Evolutionary conservation across 768 basidiomycete genomes (phyloP).

Genomic region (Hysterangium stoloniferum): DNA sequence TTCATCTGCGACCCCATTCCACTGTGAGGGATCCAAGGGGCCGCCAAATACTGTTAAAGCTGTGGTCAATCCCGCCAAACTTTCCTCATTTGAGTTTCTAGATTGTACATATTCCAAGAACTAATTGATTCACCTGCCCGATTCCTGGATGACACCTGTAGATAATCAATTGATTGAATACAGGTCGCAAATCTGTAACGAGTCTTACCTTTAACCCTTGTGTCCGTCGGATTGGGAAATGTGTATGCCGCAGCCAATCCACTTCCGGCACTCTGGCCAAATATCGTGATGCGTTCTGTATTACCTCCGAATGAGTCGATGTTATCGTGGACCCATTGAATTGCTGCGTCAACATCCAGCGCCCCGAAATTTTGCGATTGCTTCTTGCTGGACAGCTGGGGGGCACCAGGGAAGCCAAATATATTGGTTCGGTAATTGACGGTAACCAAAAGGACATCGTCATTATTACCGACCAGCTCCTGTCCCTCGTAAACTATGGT

Average conservation of each 20-base stretch:
- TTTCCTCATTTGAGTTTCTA: too few species aligned
- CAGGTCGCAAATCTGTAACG: neutral
- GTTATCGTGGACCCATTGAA: slow-evolving; percentile 41
- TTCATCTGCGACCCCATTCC: neutral
- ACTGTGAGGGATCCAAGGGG: too few species aligned
- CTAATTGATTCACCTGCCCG: slow-evolving; percentile 3
- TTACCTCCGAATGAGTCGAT: slow-evolving; percentile 43
- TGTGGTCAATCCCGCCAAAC: too few species aligned
- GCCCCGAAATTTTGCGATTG: slow-evolving; percentile 32
- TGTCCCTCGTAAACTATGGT: slow-evolving; percentile 1
- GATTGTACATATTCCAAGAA: too few species aligned
- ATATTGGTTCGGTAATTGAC: slow-evolving; percentile 33
- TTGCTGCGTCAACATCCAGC: slow-evolving; percentile 32
- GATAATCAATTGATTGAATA: neutral
- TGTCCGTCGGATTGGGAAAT: slow-evolving; percentile 7
- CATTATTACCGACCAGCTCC: slow-evolving; percentile 4
- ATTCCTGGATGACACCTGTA: slow-evolving; percentile 8
- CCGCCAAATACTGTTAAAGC: too few species aligned
- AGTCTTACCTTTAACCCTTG: slow-evolving; percentile 3
- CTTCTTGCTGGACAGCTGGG: slow-evolving; percentile 24
- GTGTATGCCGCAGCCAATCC: neutral
- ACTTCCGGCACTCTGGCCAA: slow-evolving; percentile 5
- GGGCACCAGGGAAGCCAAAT: slow-evolving; percentile 33
- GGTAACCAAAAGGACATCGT: slow-evolving; percentile 3
- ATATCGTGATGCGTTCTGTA: slow-evolving; percentile 19